phyloP scores from a whole-genome alignment of 1,284 basidiomycete species.

The Pseudozyma thailandica region DNA sequence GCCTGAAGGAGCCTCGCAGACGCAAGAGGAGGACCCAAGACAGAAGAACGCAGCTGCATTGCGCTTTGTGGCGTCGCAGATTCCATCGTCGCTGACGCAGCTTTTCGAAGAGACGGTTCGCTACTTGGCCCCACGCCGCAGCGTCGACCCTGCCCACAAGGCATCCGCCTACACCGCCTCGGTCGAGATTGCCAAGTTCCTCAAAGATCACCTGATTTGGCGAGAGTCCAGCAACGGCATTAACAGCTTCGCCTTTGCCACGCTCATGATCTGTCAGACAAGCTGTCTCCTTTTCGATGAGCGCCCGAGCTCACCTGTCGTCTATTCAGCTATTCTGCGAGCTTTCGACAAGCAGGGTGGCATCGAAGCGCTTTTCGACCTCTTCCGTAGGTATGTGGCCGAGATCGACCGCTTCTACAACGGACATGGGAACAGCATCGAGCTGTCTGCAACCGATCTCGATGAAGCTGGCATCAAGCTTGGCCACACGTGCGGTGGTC shows the following conservation, averaged over 20 bases:
- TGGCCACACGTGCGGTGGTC: slow-evolving; percentile 79
- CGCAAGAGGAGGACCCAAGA: slow-evolving; percentile 27
- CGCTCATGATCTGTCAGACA: slow-evolving; percentile 80
- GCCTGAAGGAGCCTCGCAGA: slow-evolving; percentile 15
- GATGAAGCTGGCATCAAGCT: slow-evolving; percentile 57
- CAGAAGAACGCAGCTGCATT: slow-evolving; percentile 68
- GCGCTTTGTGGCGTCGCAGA: slow-evolving; percentile 81
- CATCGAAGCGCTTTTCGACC: slow-evolving; percentile 76
- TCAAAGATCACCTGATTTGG: slow-evolving; percentile 78
- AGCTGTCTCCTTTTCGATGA: slow-evolving; percentile 85
- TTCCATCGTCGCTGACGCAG: slow-evolving; percentile 81
- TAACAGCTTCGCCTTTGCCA: slow-evolving; percentile 69
- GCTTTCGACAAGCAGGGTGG: slow-evolving; percentile 81
- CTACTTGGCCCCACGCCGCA: slow-evolving; percentile 81
- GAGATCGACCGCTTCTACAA: slow-evolving; percentile 75
- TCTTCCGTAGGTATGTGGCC: slow-evolving; percentile 74
- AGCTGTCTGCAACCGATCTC: slow-evolving; percentile 24
- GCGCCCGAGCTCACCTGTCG: slow-evolving; percentile 69
- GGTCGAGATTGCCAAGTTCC: slow-evolving; percentile 76
- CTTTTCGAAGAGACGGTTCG: slow-evolving; percentile 92
- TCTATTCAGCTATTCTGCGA: slow-evolving; percentile 84
- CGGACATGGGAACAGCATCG: slow-evolving; percentile 43
- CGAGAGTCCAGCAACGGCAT: slow-evolving; percentile 72
- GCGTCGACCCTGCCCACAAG: slow-evolving; percentile 80
- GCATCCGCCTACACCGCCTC: slow-evolving; percentile 80